phyloP scores from a whole-genome alignment of 163 green algal genomes.

The Scenedesmus sp. region DNA sequence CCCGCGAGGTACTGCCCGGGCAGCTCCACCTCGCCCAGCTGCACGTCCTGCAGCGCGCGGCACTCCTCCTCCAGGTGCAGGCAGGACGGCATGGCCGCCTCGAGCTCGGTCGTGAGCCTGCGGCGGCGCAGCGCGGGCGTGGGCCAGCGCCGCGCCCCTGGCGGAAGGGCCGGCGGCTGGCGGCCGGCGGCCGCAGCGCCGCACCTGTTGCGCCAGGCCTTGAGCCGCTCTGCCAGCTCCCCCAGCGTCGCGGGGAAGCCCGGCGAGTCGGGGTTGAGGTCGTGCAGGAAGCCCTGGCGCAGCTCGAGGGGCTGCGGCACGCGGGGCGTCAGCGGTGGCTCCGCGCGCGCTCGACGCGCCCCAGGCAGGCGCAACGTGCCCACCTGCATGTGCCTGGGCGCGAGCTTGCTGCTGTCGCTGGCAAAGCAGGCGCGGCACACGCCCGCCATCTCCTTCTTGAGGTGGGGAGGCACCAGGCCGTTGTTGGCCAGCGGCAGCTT shows the following conservation, averaged over 20 bases:
- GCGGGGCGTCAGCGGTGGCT: not conserved
- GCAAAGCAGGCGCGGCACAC: constrained; percentile 94
- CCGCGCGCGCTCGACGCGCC: not conserved
- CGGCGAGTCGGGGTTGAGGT: constrained; percentile 84
- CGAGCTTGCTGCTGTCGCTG: constrained; percentile 35
- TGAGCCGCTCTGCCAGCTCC: constrained; percentile 89
- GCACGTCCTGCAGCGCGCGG: constrained; percentile 72
- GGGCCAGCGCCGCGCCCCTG: no score
- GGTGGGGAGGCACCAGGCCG: constrained; percentile 10
- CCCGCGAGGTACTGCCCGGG: constrained; percentile 73
- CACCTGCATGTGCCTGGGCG: constrained; percentile 28
- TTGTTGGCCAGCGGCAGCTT: constrained; percentile 56
- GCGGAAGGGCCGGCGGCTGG: no score
- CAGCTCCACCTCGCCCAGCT: constrained; percentile 87
- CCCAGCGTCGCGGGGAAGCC: constrained; percentile 86
- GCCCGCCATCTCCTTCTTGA: constrained; percentile 90
- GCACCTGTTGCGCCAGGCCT: constrained; percentile 79
- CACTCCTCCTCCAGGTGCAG: constrained; percentile 79
- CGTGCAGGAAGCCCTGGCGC: constrained; percentile 84
- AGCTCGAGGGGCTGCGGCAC: constrained; percentile 38
- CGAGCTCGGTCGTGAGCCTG: constrained; percentile 81
- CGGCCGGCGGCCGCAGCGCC: no score
- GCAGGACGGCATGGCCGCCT: constrained; percentile 68
- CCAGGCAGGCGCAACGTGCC: not conserved
- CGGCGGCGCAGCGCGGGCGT: no score